Evolutionary conservation across 805 yeast species (phyloP), one percentile per base, ranked within the genome.

Genomic region (Tanozyma kutaoensis): DNA sequence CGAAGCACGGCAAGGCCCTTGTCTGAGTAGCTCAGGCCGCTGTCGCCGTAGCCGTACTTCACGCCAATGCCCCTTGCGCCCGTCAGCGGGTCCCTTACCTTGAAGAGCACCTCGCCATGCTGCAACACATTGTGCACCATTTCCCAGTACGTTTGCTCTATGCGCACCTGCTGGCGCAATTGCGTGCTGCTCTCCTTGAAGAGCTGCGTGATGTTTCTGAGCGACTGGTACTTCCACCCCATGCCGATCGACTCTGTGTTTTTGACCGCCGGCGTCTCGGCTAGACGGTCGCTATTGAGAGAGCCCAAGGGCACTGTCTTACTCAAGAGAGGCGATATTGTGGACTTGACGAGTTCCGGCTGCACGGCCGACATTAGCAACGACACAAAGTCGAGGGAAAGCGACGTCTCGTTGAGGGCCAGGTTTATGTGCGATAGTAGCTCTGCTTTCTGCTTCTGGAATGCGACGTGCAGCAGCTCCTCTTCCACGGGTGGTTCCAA

Each of bases 31-130:
- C 60, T 68, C 1, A 94, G 80, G 0, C 97, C 98, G 0, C 93
- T 73, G 48, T 86, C 96, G 12, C 78, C 86, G 53, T 70, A 88
- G 0, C 97, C 97, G 44, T 79, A 91, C 40, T 80, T 82, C 20
- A 88, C 77, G 4, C 88, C 93, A 23, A 86, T 63, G 8, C 71
- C 67, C 12, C 71, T 60, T 0, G 62, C 48, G 19, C 62, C 60
- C 13, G 40, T 46, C 6, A 35, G 15, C 6, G 72, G 73, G 30
- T 69, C 75, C 28, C 73, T 63, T 15, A 76, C 62, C 38, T 78
- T 80, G 42, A 76, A 74, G 9, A 86, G 48, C 1, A 74, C 72
- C 43, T 81, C 93, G 26, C 51, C 48, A 30, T 65, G 58, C 4
- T 55, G 48, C 26, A 58, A 43, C 11, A 66, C 66, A 26, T 66